Evolutionary conservation across 768 basidiomycete genomes (phyloP), one percentile per base, ranked within the genome.

Genomic region (Coprinopsis strossmayeri): DNA sequence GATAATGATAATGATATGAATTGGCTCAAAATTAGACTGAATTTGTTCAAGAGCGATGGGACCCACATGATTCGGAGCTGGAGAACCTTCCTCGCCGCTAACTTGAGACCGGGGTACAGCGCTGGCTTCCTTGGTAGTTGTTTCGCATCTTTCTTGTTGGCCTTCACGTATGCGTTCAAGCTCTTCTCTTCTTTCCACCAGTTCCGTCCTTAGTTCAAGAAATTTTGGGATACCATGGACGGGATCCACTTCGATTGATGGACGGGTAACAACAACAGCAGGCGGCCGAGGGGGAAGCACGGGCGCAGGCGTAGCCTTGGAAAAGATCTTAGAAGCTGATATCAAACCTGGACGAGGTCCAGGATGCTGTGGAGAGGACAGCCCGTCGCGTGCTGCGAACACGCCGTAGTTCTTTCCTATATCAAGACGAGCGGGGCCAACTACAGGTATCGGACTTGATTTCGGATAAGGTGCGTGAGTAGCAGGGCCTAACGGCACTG

Each of bases 1-100:
- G n/a, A n/a, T n/a, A n/a, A n/a, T 38, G 37, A 38, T 38, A 38
- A 20, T 38, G 37, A 38, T 38, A 38, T 38, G 18, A 38, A 38
- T 20, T n/a, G n/a, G n/a, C 18, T 20, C 37, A 38, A 10, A 20
- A 13, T n/a, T n/a, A n/a, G n/a, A n/a, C n/a, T n/a, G 18, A 18
- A 7, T 12, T 38, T 12, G 9, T 5, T 13, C 7, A 38, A 9
- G 10, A 20, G 5, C 10, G 37, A 12, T 9, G 37, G 18, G 11
- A 7, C 37, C 18, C 7, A 38, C 37, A 12, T 9, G 7, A 7
- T 18, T 38, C 37, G 37, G 37, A 18, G 37, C 17, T 38, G 37
- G 18, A 38, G 37, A 38, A 38, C 18, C 18, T 17, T 5, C 7
- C 18, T 38, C 37, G 18, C 18, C 37, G 7, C 18, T 17, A 38